These are phyloP conservation scores for Dactylellina drechsleri DNA, from an alignment of 2,329 filamentous ascomycete species.

Conservation along the genomic window DNA sequence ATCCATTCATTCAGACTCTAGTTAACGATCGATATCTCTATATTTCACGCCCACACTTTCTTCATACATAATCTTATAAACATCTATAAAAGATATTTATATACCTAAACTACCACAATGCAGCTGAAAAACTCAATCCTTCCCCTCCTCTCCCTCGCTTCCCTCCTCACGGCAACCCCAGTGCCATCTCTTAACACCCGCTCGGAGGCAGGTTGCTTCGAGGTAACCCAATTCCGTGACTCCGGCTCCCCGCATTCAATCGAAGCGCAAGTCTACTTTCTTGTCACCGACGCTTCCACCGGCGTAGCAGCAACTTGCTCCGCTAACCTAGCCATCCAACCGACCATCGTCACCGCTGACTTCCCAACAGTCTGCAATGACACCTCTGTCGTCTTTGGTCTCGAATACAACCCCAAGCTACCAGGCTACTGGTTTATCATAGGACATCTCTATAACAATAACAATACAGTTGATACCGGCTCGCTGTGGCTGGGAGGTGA, in stretches of 20 bases:
- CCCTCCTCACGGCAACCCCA: constrained; percentile 25
- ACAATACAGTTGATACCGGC: constrained; percentile 39
- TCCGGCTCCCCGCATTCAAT: constrained; percentile 42
- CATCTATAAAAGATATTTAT: background rate
- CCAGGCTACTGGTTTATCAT: constrained; percentile 35
- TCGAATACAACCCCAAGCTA: constrained; percentile 24
- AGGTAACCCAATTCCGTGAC: constrained; percentile 35
- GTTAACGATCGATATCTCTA: background rate
- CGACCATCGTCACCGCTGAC: constrained; percentile 23
- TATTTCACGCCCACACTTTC: background rate
- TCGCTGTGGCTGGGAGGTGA: constrained; percentile 33
- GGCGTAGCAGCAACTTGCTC: constrained; percentile 26
- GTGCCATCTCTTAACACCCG: constrained; percentile 28
- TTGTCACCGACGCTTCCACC: constrained; percentile 14
- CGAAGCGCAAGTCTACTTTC: constrained; percentile 32
- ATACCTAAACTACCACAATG: constrained; percentile 25
- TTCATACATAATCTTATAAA: background rate
- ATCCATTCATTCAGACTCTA: constrained; percentile 2
- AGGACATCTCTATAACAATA: constrained; percentile 38
- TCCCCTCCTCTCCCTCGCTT: constrained; percentile 28
- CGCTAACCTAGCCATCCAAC: constrained; percentile 35
- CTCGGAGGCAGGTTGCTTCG: constrained; percentile 37
- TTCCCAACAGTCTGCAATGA: constrained; percentile 49
- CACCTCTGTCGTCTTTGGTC: constrained; percentile 26
- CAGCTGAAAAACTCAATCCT: constrained; percentile 27